Evolutionary conservation across 1,284 basidiomycete genomes (phyloP).

Genomic region (Xanthoconium separans): DNA sequence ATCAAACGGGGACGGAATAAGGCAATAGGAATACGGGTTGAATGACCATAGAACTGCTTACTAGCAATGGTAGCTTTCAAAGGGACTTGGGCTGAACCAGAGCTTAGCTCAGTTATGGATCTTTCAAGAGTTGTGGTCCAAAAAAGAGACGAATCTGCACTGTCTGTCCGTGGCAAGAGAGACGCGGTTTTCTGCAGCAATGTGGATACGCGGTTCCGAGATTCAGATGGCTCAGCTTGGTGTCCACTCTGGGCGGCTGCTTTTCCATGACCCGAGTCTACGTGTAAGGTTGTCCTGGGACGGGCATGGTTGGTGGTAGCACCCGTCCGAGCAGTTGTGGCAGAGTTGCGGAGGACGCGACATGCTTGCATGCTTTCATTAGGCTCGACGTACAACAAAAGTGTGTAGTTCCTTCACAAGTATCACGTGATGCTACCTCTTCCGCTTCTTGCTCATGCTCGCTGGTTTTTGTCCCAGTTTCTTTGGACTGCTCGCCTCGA

Average conservation of each 20-base stretch:
- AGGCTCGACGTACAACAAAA: constrained; percentile 1
- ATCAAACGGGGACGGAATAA: background rate
- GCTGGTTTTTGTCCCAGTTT: constrained; percentile 13
- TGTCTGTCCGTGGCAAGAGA: constrained; percentile 37
- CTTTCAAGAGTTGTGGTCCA: constrained; percentile 42
- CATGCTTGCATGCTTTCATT: constrained; percentile 34
- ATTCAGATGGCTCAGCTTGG: background rate
- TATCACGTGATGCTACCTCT: constrained; percentile 26
- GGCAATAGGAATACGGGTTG: background rate
- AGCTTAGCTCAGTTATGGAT: constrained; percentile 36
- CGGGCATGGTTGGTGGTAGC: background rate
- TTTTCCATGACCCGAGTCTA: background rate
- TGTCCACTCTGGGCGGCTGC: background rate
- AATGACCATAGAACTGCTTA: constrained; percentile 30
- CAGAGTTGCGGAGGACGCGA: constrained; percentile 20
- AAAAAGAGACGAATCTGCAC: constrained; percentile 30
- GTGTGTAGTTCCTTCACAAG: background rate
- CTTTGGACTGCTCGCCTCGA: constrained; percentile 32
- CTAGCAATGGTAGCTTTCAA: constrained; percentile 45
- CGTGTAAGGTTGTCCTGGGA: background rate
- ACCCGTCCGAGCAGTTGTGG: constrained; percentile 2
- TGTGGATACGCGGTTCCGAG: constrained; percentile 21
- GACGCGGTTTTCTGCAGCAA: constrained; percentile 41
- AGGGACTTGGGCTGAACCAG: constrained; percentile 15
- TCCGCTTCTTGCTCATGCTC: constrained; percentile 18